phyloP scores from a whole-genome alignment of 2,329 filamentous ascomycete species.

The Aureobasidium sp. region DNA sequence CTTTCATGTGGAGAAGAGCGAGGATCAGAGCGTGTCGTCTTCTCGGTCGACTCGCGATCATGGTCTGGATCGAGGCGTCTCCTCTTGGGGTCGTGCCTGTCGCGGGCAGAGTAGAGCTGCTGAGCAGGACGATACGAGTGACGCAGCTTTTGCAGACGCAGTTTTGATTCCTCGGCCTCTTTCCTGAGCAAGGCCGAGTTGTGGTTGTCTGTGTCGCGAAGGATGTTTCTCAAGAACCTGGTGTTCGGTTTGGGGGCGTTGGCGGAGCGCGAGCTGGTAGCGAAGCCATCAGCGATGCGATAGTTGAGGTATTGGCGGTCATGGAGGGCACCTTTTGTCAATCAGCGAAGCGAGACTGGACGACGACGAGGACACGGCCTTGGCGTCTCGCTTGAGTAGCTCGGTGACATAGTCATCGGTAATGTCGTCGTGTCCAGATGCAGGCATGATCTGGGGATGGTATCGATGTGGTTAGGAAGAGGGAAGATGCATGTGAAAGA shows the following conservation, averaged over 20 bases:
- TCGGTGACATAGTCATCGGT: conserved; percentile 74
- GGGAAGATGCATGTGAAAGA: background rate
- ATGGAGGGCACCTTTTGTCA: conserved; percentile 41
- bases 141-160: conserved; percentile 57
- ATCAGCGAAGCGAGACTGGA: conserved; percentile 60
- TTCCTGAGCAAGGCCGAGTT: conserved; percentile 81
- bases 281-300: conserved; percentile 7
- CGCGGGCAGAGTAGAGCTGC: conserved; percentile 16
- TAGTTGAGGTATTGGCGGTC: conserved; percentile 17
- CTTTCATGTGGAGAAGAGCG: background rate
- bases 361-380: conserved; percentile 60
- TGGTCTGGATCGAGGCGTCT: background rate
- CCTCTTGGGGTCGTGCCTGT: conserved; percentile 14
- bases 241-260: conserved; percentile 78
- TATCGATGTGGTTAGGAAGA: background rate
- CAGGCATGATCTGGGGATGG: conserved; percentile 15
- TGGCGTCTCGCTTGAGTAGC: conserved; percentile 74
- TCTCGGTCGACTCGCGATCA: background rate
- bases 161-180: conserved; percentile 71
- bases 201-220: conserved; percentile 80
- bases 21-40: background rate
- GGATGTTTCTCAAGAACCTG: conserved; percentile 78
- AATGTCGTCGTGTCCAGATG: conserved; percentile 30
- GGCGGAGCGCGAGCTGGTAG: conserved; percentile 8
- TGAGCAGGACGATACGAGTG: conserved; percentile 20